Percentiles rank a stretch among this genome's conserved stretches.
Conservation (phyloP, 176 grass and related monocot genomes). For the bread wheat (Triticum aestivum) region IWGSC_CS_RefSeq_v2.1 NC_057799.1:82064424-82064923, state of each 20-base stretch:
- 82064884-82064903: background rate
- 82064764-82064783: background rate
- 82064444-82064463: constrained; percentile 50
- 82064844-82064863: too few relatives aligned
- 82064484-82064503: constrained; percentile 67
- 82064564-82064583: constrained; percentile 61
- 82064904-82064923: background rate
- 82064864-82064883: too few relatives aligned
- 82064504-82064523: constrained; percentile 62
- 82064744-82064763: background rate
- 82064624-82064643: background rate
- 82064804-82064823: background rate
- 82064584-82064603: constrained; percentile 46
- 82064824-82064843: background rate
- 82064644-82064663: background rate
- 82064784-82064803: background rate
- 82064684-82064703: too few relatives aligned
- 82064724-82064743: background rate
- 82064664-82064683: background rate
- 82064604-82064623: background rate
- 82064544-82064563: constrained; percentile 71
- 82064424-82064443: constrained; percentile 74
- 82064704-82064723: background rate
- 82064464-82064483: constrained; percentile 70
- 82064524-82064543: constrained; percentile 87